Evolutionary conservation across 2,329 filamentous ascomycete species (phyloP).

Genomic region (Fusarium keratoplasticum): DNA sequence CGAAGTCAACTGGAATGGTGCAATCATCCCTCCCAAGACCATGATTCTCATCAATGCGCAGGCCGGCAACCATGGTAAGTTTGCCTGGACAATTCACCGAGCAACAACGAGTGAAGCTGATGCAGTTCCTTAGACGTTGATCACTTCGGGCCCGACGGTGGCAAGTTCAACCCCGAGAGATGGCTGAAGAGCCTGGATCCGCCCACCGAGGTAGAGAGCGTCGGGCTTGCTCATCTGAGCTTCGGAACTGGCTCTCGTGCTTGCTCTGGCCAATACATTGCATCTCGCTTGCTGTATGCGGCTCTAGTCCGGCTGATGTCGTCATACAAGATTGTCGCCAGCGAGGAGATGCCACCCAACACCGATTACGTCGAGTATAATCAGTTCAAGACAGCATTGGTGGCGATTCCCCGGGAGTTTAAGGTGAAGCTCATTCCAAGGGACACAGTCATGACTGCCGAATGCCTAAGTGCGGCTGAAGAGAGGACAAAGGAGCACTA

Average conservation of each 20-base stretch:
- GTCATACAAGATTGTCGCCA: constrained; percentile 62
- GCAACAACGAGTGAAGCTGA: background rate
- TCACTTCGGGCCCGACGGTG: constrained; percentile 60
- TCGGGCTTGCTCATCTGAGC: constrained; percentile 56
- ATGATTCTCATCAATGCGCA: constrained; percentile 68
- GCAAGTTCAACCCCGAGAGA: constrained; percentile 60
- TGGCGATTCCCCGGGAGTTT: constrained; percentile 70
- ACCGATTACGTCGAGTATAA: constrained; percentile 74
- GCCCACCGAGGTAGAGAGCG: constrained; percentile 46
- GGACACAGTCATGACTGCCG: constrained; percentile 51
- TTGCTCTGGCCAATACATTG: constrained; percentile 64
- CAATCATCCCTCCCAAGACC: constrained; percentile 62
- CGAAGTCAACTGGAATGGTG: constrained; percentile 63
- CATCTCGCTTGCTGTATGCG: constrained; percentile 60
- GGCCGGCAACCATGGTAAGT: constrained; percentile 63
- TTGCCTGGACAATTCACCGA: background rate
- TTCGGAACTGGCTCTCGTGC: constrained; percentile 64
- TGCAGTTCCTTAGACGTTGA: constrained; percentile 53
- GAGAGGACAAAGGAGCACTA: constrained; percentile 61
- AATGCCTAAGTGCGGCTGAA: constrained; percentile 57
- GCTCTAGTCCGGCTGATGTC: constrained; percentile 62
- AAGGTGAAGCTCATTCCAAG: constrained; percentile 67
- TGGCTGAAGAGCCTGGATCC: constrained; percentile 56
- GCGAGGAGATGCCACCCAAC: constrained; percentile 63
- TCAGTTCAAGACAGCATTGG: constrained; percentile 67